Base-by-base conservation (phyloP, 768 basidiomycete species). In the Auriculariales sp. region DNA sequence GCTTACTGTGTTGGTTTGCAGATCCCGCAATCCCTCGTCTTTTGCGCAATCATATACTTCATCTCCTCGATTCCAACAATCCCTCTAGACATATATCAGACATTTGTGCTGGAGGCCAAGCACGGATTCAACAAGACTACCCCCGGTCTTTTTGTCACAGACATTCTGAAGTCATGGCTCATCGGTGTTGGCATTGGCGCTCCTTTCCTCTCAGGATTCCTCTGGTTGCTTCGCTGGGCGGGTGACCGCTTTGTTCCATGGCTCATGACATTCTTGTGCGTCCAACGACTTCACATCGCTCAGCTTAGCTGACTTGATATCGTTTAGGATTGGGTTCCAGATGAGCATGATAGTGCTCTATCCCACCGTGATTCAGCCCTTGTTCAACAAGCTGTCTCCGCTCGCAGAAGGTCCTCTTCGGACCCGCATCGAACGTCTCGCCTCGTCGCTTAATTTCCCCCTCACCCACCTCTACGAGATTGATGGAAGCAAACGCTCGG, bases 111-210 rank as follows among this genome's bases (percentile, higher is more conserved):
- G 32, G 95, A 98, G 66, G 84, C 94, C 61, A 84, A 82, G 55
- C 90, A 95, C 55, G 93, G 93, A 0, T 98, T 97, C 73, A 99
- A 98, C 74, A 95, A 98, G 68, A 92, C 81, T 4, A 88, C 91
- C 0, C 75, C 78, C 1, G 57, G 58, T 14, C 68, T 93, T 3
- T 98, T 88, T 64, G 61, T 91, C 48, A 66, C 72, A 2, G 94
- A 99, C 63, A 61, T 87, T 31, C 28, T 93, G 58, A 97, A 95
- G 64, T 72, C 79, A 28, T 90, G 81, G 83, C 66, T 67, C 9
- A 61, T 94, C 47, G 78, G 75, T 9, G 72, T 82, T 51, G 74
- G 64, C 35, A 69, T 98, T 15, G 89, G 92, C 5, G 70, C 82
- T 0, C 94, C 94, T 0, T 85, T 95, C 68, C 72, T 95, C 35